Evolutionary conservation across 768 basidiomycete species (phyloP), one percentile per base, ranked within the genome.

Genomic region (Exsudoporus frostii): DNA sequence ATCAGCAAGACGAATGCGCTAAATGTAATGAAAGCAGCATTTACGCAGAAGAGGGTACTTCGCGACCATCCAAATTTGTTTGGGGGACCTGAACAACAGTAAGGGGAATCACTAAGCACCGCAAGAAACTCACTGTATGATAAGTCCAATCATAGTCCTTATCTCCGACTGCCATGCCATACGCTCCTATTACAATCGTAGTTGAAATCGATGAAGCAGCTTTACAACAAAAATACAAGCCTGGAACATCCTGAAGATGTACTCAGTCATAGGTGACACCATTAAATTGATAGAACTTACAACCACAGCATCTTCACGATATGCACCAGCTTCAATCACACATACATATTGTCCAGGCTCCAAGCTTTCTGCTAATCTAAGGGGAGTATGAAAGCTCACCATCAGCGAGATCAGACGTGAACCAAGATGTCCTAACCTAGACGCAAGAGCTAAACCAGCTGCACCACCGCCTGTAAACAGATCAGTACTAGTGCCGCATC

Each of bases 101-200:
- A 7, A 52, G 27, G 7, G 15, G 11, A 14, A 27, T 25, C 24
- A 40, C 15, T 10, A 7, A 7, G 29, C 13, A 6, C 2, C 4
- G 14, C 15, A 10, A 40, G 7, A 40, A 38, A 55, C 53, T n/a
- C 20, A 63, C 60, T 3, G 61, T 59, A 7, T 25, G 14, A 32
- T 63, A 61, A 15, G 44, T 30, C 60, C 60, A 63, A 45, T 63
- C 56, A 40, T 50, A 61, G n/a, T 60, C 54, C 6, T 45, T 32
- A 9, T 54, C 27, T 25, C 52, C 27, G 9, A 20, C 1, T 10
- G 52, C 47, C 30, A 22, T 22, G 3, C 61, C 60, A 22, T 27
- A 47, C 17, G 45, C 29, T 15, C 50, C 60, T 61, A 17, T 25
- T 13, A 29, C 15, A 24, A 13, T 25, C 2, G 3, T 39, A 3